Base-by-base conservation (phyloP, 768 basidiomycete genomes). In the Leccinum subgranulosum region DNA sequence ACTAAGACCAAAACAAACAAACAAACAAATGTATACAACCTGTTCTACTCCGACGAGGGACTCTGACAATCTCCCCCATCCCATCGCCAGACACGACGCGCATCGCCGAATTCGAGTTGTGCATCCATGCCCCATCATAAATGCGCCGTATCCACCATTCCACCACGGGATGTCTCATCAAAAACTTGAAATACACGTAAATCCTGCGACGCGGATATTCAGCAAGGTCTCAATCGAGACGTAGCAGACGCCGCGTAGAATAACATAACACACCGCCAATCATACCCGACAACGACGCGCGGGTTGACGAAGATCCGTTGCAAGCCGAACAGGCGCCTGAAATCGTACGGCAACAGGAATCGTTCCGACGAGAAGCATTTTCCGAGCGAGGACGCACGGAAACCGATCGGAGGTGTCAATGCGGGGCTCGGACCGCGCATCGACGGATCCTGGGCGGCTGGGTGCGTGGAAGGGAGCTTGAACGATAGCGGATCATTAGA, bases 301-400 rank as follows among this genome's bases (percentile, higher is more conserved):
- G 77, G 73, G 61, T 78, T 77, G 36, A 71, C 64, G 53, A 65
- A 74, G 36, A 78, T 73, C 19, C 69, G 65, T 53, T 74, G 63
- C 61, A 79, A 49, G 15, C 67, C 69, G 52, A 76, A 76, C 59
- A 73, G 45, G 4, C 77, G 72, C 48, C 77, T 69, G 17, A 79
- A 55, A 54, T 79, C 77, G 63, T 79, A 78, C 6, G 77, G 76
- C 1, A 79, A 57, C 48, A 73, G 55, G 66, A 77, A 79, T 2
- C 67, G 74, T 64, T 79, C 77, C 4, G 73, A 76, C 0, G 66
- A 66, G 29, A 36, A 66, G 28, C 66, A 66, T 19, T 68, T 63
- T 34, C 6, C 21, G 55, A 5, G 56, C 33, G 4, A 55, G 7
- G 63, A 65, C 28, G 53, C 55, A 21, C 66, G 66, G 53, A 66